Evolutionary conservation across 495 filamentous ascomycete genomes (phyloP).

Genomic region (Penicillium cinerascens): DNA sequence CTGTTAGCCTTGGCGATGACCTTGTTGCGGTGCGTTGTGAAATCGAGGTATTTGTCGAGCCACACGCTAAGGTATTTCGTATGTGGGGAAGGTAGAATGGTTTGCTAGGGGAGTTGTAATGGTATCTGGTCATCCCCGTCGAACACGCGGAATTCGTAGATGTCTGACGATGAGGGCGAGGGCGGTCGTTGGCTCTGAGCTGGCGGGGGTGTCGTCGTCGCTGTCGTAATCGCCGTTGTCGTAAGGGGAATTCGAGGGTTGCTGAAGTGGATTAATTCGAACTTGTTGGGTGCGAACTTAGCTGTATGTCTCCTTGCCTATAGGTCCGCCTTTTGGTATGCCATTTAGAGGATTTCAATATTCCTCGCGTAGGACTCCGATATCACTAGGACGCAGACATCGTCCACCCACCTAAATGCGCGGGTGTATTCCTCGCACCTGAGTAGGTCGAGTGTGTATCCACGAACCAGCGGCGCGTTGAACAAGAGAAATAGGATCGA

Average conservation of each 20-base stretch:
- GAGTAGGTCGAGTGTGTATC: background rate
- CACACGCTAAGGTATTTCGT: slow-evolving; percentile 14
- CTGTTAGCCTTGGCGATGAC: slow-evolving; percentile 7
- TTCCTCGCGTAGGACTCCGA: slow-evolving; percentile 1
- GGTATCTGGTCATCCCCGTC: slow-evolving; percentile 1
- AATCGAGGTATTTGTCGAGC: slow-evolving; percentile 15
- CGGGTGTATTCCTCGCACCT: background rate
- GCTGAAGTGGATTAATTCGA: slow-evolving; percentile 7
- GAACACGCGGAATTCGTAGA: background rate
- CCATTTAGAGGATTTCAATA: background rate
- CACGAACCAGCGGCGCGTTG: background rate
- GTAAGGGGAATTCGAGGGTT: too few species aligned
- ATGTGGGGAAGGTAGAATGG: background rate
- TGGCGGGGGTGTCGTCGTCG: too few species aligned
- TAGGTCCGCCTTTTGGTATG: background rate
- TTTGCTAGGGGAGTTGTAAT: background rate
- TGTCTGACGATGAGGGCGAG: background rate
- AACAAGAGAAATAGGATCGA: too few species aligned
- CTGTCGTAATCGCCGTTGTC: too few species aligned
- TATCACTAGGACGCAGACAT: slow-evolving; percentile 7
- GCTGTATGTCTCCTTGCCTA: slow-evolving; percentile 16
- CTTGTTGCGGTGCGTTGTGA: slow-evolving; percentile 6
- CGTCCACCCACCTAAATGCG: slow-evolving; percentile 14
- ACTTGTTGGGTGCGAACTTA: slow-evolving; percentile 13
- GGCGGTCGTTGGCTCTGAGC: too few species aligned